Percentiles rank a stretch among this genome's conserved stretches.
Evolutionary conservation across 371 early-diverging fungal species (phyloP).

Genomic region (Zancudomyces culisetae): DNA sequence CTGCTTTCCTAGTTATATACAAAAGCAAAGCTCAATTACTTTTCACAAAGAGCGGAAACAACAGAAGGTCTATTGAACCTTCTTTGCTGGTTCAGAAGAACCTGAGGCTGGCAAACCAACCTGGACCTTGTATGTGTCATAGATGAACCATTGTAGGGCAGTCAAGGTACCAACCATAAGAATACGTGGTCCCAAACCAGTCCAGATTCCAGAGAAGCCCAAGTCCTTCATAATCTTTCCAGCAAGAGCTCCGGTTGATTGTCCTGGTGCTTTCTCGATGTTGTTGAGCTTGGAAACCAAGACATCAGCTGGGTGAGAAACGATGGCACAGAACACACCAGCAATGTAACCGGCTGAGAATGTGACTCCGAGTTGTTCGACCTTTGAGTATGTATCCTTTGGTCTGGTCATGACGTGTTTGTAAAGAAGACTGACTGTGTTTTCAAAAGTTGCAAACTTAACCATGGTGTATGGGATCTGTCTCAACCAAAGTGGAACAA

Average conservation of each 20-base stretch:
- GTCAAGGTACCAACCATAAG: slow-evolving; percentile 67
- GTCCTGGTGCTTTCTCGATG: slow-evolving; percentile 35
- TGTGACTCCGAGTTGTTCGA: slow-evolving; percentile 60
- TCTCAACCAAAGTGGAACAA: slow-evolving; percentile 59
- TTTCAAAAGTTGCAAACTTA: slow-evolving; percentile 83
- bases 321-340: slow-evolving; percentile 77
- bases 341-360: slow-evolving; percentile 78
- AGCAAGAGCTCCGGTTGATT: slow-evolving; percentile 30
- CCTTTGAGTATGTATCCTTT: slow-evolving; percentile 49
- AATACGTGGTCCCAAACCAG: slow-evolving; percentile 50
- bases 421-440: slow-evolving; percentile 51
- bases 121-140: slow-evolving; percentile 41
- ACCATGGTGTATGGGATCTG: slow-evolving; percentile 93
- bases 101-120: slow-evolving; percentile 38
- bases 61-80: too few relatives aligned
- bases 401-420: slow-evolving; percentile 43
- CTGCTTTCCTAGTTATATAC: too few relatives aligned
- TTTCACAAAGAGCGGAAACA: too few relatives aligned
- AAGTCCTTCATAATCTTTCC: slow-evolving; percentile 34
- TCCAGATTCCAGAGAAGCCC: slow-evolving; percentile 37
- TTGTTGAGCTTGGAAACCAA: slow-evolving; percentile 79
- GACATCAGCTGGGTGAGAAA: slow-evolving; percentile 92
- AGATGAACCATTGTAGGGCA: slow-evolving; percentile 47
- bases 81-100: slow-evolving; percentile 21
- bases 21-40: too few relatives aligned